Evolutionary conservation across 140 eudicot genomes (phyloP), one percentile per base, ranked within the genome.

Genomic region (Stevia rebaudiana): DNA sequence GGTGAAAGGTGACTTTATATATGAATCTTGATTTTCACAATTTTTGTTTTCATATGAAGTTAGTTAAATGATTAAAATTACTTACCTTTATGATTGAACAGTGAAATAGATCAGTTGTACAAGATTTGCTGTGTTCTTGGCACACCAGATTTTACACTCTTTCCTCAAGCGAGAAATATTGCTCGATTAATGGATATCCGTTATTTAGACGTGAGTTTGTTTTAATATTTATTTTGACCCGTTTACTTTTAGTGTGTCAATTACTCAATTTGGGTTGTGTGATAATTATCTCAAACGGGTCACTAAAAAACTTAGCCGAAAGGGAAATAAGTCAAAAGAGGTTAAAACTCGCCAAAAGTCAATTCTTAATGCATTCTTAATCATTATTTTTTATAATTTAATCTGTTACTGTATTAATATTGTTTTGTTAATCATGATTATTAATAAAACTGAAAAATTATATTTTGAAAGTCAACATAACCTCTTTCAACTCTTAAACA

Each of bases 111-210:
- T 75, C 96, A 92, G 72, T 43, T 88, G 75, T 72, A 88, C 88
- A 92, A 92, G 86, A 92, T 92, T 79, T 83, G 94, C 76, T 59
- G 88, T 63, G 83, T 92, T 44, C 88, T 92, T 71, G 98, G 98
- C 51, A 68, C 86, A 30, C 94, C 98, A 50, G 92, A 88, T 74
- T 72, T 89, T 91, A 76, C 75, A 49, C 75, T 71, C 61, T 92
- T 92, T 76, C 84, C 90, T 37, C 83, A 80, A 41, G 92, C 94
- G 8, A 83, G 69, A 44, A 92, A 85, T 80, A 78, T 78, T 70
- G 58, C 81, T 19, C 80, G 71, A 57, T 69, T 85, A 42, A 76
- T 83, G 70, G 70, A 80, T 70, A 74, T 88, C 50, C 56, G 83
- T 67, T 68, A 71, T 76, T 68, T 84, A 67, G 76, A 73, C 70